Percentiles rank a stretch among this genome's conserved stretches.
Evolutionary conservation across 192 early-diverging fungal species (phyloP).

Genomic region (Coemansia sp.): DNA sequence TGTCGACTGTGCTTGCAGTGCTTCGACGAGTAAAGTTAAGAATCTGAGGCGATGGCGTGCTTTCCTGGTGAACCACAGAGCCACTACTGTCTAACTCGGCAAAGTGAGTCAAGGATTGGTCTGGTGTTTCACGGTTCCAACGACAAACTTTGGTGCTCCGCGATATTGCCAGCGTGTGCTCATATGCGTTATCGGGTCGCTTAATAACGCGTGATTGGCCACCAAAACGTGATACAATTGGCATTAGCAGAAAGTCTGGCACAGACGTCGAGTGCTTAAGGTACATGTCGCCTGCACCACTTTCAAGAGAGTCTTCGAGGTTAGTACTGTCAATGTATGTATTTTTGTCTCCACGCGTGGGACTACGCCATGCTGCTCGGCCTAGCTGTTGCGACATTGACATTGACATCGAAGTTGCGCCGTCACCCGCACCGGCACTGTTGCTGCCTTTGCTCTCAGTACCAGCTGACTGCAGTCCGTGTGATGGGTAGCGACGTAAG

Average conservation of each 20-base stretch:
- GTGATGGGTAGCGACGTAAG: constrained; percentile 11
- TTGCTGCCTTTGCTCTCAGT: background rate
- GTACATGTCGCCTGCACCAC: background rate
- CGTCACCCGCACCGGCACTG: background rate
- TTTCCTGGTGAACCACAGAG: background rate
- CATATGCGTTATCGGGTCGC: constrained; percentile 30
- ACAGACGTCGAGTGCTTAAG: constrained; percentile 17
- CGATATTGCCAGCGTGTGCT: constrained; percentile 26
- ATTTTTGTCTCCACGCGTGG: background rate
- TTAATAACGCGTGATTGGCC: constrained; percentile 17
- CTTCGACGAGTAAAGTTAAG: background rate
- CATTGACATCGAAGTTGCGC: background rate
- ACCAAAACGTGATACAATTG: constrained; percentile 9
- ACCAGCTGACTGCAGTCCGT: constrained; percentile 5
- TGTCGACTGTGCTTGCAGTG: constrained; percentile 1
- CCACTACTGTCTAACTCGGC: background rate
- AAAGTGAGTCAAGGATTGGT: background rate
- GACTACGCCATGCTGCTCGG: background rate
- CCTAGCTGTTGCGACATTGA: background rate
- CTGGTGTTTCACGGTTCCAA: background rate
- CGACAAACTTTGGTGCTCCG: constrained; percentile 28
- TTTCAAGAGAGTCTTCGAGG: background rate
- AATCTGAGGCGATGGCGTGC: background rate
- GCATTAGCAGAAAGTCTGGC: constrained; percentile 28
- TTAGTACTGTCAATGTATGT: no score